Evolutionary conservation across 805 yeast genomes (phyloP).

Genomic region (Pichia thaimueangensis): DNA sequence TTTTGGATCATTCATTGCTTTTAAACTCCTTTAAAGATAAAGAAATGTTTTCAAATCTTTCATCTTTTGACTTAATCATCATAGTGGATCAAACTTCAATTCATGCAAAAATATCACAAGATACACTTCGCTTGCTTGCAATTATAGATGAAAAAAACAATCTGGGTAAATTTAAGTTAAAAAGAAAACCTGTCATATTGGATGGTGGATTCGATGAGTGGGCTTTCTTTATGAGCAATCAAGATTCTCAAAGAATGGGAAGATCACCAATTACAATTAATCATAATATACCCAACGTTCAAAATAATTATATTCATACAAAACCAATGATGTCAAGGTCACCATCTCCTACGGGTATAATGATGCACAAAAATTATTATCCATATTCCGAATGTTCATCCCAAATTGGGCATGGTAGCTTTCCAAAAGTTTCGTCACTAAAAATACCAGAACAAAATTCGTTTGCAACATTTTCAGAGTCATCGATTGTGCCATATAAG

Average conservation of each 20-base stretch:
- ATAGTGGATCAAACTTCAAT: conserved; percentile 48
- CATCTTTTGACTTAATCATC: conserved; percentile 55
- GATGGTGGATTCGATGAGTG: conserved; percentile 64
- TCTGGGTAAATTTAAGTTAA: conserved; percentile 26
- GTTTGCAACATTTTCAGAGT: background rate
- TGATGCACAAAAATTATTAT: background rate
- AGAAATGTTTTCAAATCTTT: conserved; percentile 45
- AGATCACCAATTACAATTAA: background rate
- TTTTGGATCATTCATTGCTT: conserved; percentile 55
- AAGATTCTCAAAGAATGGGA: background rate
- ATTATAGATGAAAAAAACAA: conserved; percentile 34
- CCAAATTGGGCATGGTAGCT: background rate
- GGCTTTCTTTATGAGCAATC: conserved; percentile 26
- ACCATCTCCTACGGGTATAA: conserved; percentile 8
- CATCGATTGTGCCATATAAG: background rate
- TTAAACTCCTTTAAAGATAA: conserved; percentile 54
- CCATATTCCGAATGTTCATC: background rate
- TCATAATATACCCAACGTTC: background rate
- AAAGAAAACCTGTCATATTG: conserved; percentile 39
- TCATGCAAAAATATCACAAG: conserved; percentile 13
- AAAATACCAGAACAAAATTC: background rate
- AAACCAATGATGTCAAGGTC: conserved; percentile 9
- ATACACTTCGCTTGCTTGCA: conserved; percentile 29
- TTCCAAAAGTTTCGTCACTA: background rate
- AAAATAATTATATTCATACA: conserved; percentile 8